Evolutionary conservation across 2,329 filamentous ascomycete genomes (phyloP).

Genomic region (Triangularia verruculosa): DNA sequence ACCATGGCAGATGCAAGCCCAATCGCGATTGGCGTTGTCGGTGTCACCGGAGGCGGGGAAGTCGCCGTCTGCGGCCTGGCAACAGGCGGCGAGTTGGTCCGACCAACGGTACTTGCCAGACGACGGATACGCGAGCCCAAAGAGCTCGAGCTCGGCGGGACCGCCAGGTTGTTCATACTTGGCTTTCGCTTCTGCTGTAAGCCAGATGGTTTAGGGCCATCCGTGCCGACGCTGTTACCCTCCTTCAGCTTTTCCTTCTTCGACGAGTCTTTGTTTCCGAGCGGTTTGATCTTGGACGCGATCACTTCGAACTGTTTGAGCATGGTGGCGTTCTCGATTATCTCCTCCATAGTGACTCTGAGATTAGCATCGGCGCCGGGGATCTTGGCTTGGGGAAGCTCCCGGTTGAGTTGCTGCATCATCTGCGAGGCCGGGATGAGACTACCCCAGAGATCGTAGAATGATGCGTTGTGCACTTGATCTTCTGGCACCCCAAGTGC

Average conservation of each 20-base stretch:
- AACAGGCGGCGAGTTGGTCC: constrained; percentile 15
- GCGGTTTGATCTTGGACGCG: constrained; percentile 26
- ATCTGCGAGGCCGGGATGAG: constrained; percentile 49
- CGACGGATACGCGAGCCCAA: constrained; percentile 26
- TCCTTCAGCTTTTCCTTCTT: constrained; percentile 24
- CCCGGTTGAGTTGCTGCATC: constrained; percentile 43
- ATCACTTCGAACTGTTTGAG: constrained; percentile 46
- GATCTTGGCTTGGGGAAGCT: constrained; percentile 38
- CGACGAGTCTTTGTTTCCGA: constrained; percentile 17
- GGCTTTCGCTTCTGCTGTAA: constrained; percentile 18
- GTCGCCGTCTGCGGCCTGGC: constrained; percentile 3
- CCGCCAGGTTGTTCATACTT: constrained; percentile 22
- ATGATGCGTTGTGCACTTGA: constrained; percentile 44
- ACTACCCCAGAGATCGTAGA: constrained; percentile 51
- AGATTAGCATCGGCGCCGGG: constrained; percentile 38
- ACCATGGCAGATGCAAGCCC: constrained; percentile 26
- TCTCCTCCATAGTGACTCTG: constrained; percentile 45
- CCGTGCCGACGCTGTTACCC: constrained; percentile 1
- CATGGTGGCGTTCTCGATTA: constrained; percentile 51
- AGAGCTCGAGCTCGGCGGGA: constrained; percentile 13
- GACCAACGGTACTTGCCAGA: constrained; percentile 26
- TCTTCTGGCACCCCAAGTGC: constrained; percentile 39
- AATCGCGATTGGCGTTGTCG: constrained; percentile 20
- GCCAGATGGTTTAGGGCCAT: not conserved
- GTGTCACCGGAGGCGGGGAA: constrained; percentile 6